Evolutionary conservation across 163 green algal genomes (phyloP), one percentile per base, ranked within the genome.

Genomic region (Scenedesmus sp.): DNA sequence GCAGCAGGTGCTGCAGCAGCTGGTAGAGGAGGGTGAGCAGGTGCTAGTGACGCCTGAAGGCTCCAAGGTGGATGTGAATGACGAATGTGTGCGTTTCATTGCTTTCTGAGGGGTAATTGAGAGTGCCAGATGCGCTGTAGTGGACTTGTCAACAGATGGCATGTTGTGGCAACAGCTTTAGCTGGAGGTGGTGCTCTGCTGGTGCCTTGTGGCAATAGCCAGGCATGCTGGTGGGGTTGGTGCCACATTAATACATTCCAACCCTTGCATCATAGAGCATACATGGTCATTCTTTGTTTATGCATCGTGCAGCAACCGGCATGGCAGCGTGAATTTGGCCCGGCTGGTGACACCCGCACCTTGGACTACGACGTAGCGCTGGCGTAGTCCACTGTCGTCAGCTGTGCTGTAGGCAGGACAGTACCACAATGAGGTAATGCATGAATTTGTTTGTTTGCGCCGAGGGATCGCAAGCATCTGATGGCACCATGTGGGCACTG

Each of bases 31-130:
- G 12, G 87, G 74, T 54, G 87, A 91, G 15, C 70, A 91, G 59
- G 74, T 91, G 26, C 52, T 60, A 0, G 83, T 83, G n/a, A 87
- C 74, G 26, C 87, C 87, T 10, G 76, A 26, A 9, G 16, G 77
- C 73, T 10, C n/a, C 56, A 85, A 26, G 73, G 87, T 91, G 70
- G 87, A 91, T n/a, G 20, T 91, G 10, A n/a, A 74, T 18, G 73
- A 91, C 54, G n/a, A 57, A 10, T 77, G 23, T 20, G 73, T 91
- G 23, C 76, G 87, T 4, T 91, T 91, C 73, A 91, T 91, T 62
- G 73, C 87, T 16, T 91, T 91, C 20, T 91, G 66, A 84, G 0
- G 8, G 73, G 73, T 26, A 34, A 12, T 46, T 57, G 77, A 15
- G 7, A 15, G 20, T 79, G 13, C 12, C 5, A 46, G 52, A 4